phyloP scores from a whole-genome alignment of 805 yeast genomes.

The Pachysolen tannophilus region DNA sequence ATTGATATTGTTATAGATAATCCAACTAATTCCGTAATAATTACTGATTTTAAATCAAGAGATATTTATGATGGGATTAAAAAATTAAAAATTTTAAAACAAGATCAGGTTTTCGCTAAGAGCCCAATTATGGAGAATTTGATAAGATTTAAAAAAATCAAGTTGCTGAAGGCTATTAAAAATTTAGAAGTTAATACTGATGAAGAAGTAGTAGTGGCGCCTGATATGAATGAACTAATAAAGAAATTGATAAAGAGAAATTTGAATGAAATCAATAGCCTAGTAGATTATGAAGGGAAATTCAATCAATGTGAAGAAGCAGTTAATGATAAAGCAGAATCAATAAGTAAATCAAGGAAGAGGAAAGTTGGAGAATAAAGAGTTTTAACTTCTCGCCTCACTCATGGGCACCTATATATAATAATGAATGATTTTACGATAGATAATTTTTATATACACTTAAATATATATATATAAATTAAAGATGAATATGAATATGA shows the following conservation, averaged over 20 bases:
- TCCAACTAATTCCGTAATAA: background rate
- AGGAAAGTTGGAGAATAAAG: conserved; percentile 7
- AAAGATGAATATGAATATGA: background rate
- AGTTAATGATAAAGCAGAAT: no score
- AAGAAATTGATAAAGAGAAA: conserved; percentile 1
- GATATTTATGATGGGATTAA: background rate
- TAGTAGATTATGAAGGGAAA: background rate
- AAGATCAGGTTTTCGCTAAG: background rate
- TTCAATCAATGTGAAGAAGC: background rate
- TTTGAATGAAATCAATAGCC: conserved; percentile 1
- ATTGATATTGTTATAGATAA: background rate
- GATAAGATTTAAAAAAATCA: background rate
- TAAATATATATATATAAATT: background rate
- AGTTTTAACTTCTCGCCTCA: no score
- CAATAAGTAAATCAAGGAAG: conserved; percentile 4
- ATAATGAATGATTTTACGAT: no score
- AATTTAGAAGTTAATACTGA: background rate
- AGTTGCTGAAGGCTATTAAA: background rate
- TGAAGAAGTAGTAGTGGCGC: background rate
- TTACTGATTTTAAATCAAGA: background rate
- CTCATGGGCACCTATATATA: no score
- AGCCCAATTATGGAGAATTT: background rate
- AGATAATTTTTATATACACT: background rate
- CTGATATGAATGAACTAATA: no score
- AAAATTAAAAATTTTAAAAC: background rate